A percentile compares a stretch with the other conserved stretches of the same genome.
phyloP scores from a whole-genome alignment of 805 yeast genomes.

The Myxozyma monticola region DNA sequence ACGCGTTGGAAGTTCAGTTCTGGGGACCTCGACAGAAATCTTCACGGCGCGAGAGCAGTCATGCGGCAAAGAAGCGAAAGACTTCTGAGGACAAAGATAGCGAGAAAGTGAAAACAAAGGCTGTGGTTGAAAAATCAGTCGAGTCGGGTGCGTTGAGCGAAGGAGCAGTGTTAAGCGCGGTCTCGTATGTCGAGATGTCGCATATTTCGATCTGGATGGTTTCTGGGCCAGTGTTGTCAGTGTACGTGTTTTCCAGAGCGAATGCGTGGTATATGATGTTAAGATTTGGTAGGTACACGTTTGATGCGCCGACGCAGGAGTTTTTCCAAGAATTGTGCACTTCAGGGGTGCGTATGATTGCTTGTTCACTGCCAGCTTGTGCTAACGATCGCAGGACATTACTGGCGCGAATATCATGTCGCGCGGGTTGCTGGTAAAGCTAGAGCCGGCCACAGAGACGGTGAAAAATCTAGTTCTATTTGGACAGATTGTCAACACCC shows the following conservation, averaged over 20 bases:
- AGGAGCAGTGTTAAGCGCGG: not conserved
- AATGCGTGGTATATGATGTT: too few species aligned
- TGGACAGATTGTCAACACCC: too few species aligned
- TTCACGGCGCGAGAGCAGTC: not conserved
- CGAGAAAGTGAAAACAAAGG: too few species aligned
- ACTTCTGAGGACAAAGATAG: not conserved
- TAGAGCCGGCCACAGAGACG: not conserved
- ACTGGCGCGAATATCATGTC: too few species aligned
- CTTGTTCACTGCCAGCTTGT: not conserved
- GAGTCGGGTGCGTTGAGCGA: not conserved
- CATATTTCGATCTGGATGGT: constrained; percentile 14
- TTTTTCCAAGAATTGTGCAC: constrained; percentile 4
- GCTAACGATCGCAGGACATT: not conserved
- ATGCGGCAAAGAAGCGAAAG: constrained; percentile 6
- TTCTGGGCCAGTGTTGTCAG: constrained; percentile 7
- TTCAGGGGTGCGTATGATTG: not conserved
- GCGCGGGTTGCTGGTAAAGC: too few species aligned
- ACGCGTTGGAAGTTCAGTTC: not conserved
- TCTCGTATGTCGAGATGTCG: constrained; percentile 7
- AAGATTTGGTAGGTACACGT: constrained; percentile 5
- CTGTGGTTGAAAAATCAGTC: too few species aligned
- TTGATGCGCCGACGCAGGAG: constrained; percentile 7
- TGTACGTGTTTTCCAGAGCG: constrained; percentile 5
- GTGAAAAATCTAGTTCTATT: not conserved
- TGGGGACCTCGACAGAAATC: too few species aligned